Percentiles rank a stretch among this genome's conserved stretches.
phyloP scores from a whole-genome alignment of 371 early-diverging fungal species.

The Apophysomyces trapeziformis region DNA sequence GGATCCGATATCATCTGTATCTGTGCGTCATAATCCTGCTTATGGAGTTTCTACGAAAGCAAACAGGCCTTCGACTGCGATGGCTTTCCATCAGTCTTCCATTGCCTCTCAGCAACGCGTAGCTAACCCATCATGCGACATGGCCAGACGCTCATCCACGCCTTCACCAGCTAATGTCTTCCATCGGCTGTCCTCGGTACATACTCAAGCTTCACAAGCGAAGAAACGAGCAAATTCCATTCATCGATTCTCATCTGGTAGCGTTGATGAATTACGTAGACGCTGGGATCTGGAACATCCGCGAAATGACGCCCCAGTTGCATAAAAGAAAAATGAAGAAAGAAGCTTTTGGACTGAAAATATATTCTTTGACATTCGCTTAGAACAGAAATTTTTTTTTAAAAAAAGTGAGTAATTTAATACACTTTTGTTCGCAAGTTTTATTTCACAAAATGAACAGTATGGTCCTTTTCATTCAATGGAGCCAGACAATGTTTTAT shows the following conservation, averaged over 20 bases:
- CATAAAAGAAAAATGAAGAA: not conserved
- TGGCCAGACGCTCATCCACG: constrained; percentile 18
- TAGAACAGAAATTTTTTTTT: not conserved
- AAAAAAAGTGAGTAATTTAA: too few relatives aligned
- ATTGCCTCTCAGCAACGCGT: constrained; percentile 11
- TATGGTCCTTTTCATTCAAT: too few relatives aligned
- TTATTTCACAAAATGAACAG: too few relatives aligned
- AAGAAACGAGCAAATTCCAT: constrained; percentile 21
- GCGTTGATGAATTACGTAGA: constrained; percentile 27
- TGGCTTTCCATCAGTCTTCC: constrained; percentile 2
- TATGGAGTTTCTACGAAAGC: not conserved
- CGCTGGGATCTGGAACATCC: constrained; percentile 26
- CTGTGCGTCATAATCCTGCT: not conserved
- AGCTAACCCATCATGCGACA: constrained; percentile 22
- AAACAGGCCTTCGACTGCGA: not conserved
- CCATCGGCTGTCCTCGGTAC: constrained; percentile 35
- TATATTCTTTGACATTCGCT: not conserved
- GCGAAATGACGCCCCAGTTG: not conserved
- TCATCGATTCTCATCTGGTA: constrained; percentile 25
- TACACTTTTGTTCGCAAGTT: too few relatives aligned
- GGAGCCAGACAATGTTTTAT: too few relatives aligned
- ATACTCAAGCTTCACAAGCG: constrained; percentile 41
- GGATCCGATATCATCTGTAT: not conserved
- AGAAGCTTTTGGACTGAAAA: not conserved
- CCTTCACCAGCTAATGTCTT: constrained; percentile 32